Conservation (phyloP, 805 yeast species). For the Hanseniaspora nectarophila region DNA sequence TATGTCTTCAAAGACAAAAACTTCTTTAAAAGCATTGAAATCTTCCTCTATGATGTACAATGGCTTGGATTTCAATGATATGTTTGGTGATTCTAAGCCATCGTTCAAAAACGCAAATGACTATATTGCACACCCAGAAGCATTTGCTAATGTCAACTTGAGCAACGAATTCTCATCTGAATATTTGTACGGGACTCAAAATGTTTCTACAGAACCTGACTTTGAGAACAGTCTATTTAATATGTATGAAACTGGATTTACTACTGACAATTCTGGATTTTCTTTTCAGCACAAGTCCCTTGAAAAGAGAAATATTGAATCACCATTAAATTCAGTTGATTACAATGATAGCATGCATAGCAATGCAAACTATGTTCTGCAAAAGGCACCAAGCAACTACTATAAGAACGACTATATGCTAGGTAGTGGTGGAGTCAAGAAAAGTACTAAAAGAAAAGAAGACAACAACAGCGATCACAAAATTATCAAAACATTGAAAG, state of each 20-base stretch:
- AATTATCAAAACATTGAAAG: neutral
- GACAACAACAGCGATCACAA: neutral
- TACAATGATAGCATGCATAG: neutral
- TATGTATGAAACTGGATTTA: neutral
- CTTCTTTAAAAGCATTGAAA: neutral
- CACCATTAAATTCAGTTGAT: neutral
- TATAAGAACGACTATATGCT: neutral
- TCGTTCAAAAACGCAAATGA: neutral
- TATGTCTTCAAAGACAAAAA: neutral
- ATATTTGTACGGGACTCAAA: neutral
- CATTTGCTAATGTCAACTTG: neutral
- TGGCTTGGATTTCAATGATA: neutral
- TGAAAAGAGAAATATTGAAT: neutral
- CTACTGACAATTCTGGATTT: conserved; percentile 1
- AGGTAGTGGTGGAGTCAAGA: neutral
- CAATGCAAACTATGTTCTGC: conserved; percentile 3
- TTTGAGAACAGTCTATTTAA: conserved; percentile 10
- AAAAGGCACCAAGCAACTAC: neutral
- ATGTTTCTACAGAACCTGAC: neutral
- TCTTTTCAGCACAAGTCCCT: neutral
- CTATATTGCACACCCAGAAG: neutral
- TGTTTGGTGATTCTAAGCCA: neutral
- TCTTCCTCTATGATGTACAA: neutral
- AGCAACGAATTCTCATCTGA: neutral
- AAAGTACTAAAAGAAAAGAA: neutral